Conservation (phyloP, 2,329 filamentous ascomycete species). For the Podosphaera fusca region DNA sequence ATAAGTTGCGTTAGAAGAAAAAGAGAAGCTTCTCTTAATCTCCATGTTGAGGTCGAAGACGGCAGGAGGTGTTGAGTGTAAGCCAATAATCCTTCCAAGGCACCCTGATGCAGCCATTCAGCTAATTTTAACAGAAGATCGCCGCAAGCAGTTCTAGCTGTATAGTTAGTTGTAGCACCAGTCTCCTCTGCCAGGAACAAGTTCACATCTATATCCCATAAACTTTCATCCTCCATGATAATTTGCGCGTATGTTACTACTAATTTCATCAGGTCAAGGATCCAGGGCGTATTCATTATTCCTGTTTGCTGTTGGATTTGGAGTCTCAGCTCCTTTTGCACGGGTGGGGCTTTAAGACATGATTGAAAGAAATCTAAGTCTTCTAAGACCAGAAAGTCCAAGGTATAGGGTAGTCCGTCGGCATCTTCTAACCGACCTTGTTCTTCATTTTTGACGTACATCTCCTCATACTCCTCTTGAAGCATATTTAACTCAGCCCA, state of each 20-base stretch:
- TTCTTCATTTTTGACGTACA: constrained; percentile 68
- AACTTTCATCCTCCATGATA: constrained; percentile 70
- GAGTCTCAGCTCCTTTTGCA: constrained; percentile 69
- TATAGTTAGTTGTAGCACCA: constrained; percentile 88
- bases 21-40: constrained; percentile 54
- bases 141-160: constrained; percentile 73
- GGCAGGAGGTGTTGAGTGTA: constrained; percentile 56
- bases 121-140: constrained; percentile 82
- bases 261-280: constrained; percentile 70
- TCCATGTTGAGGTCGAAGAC: constrained; percentile 27
- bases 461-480: constrained; percentile 48
- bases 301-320: constrained; percentile 40
- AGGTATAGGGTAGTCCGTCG: constrained; percentile 76
- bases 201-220: constrained; percentile 95
- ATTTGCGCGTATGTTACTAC: constrained; percentile 73
- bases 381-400: constrained; percentile 83
- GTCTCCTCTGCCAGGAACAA: constrained; percentile 89
- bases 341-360: constrained; percentile 66
- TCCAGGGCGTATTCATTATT: constrained; percentile 49
- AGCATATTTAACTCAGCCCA: constrained; percentile 71
- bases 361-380: constrained; percentile 89
- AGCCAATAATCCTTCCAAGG: constrained; percentile 55
- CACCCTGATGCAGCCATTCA: constrained; percentile 60
- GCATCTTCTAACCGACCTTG: constrained; percentile 78
- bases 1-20: constrained; percentile 70